Evolutionary conservation across 306 rosid genomes (phyloP), one percentile per base, ranked within the genome.

Genomic region (Mimosa pudica): DNA sequence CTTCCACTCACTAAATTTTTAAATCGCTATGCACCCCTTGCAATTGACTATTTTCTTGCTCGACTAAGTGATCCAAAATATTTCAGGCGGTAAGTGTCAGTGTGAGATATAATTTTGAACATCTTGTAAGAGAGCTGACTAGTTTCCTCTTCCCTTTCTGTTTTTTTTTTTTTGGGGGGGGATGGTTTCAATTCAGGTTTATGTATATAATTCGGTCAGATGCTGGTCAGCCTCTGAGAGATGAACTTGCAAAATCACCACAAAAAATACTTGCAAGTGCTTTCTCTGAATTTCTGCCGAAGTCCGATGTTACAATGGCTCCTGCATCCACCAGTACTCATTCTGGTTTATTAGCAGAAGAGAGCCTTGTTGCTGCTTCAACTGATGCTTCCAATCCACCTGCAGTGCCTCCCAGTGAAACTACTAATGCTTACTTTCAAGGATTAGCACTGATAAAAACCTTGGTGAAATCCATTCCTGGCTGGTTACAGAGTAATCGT

Each of bases 161-260:
- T 75, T 45, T 69, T 70, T 73, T 32, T 64, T 41, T 62, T 10
- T 48, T 38, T 81, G 57, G 18, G 24, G 61, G 10, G 63, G 33
- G 4, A 44, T 63, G 18, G 73, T 74, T 51, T 76, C 41, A 70
- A 81, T 76, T 61, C 88, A 96, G 99, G 83, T 96, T 93, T 84
- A 93, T 93, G 94, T 91, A 91, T 82, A 89, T 96, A 67, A 89
- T 96, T 73, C 90, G 89, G 57, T 93, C 98, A 74, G 99, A 96
- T 84, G 96, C 97, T 7, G 99, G 99, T 61, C 98, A 91, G 79
- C 92, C 97, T 9, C 73, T 96, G 83, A 89, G 99, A 87, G 99
- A 96, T 74, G 99, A 96, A 81, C 99, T 96, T 84, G 92, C 99
- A 62, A 96, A 96, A 82, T 96, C 98, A 55, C 98, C 98, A 18